These are phyloP conservation scores for Pseudoneurospora amorphoporcata DNA, from an alignment of 495 filamentous ascomycete species.

Conservation along the genomic window DNA sequence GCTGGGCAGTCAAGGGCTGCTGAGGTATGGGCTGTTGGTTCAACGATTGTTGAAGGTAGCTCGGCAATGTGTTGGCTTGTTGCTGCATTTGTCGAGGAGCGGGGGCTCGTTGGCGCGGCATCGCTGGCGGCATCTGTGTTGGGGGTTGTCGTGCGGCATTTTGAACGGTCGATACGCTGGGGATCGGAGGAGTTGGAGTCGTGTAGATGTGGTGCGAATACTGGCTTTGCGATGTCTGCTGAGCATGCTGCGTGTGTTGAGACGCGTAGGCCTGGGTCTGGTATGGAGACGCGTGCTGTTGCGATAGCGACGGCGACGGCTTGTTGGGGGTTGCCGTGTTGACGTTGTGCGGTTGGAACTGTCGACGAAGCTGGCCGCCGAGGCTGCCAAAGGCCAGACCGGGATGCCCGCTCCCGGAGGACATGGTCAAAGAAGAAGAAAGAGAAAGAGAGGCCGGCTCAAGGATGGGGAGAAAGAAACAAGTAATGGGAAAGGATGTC, in stretches of 20 bases:
- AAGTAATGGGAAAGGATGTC: neutral
- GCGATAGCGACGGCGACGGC: constrained; percentile 25
- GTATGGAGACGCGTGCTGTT: constrained; percentile 26
- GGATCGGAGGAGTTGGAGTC: constrained; percentile 25
- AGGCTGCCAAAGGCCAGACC: constrained; percentile 17
- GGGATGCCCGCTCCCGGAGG: constrained; percentile 18
- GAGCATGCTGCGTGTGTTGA: constrained; percentile 6
- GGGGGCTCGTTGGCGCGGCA: constrained; percentile 29
- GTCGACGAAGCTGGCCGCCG: constrained; percentile 12
- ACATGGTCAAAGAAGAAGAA: constrained; percentile 17
- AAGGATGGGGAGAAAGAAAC: constrained; percentile 4
- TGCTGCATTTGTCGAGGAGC: constrained; percentile 25
- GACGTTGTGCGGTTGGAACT: constrained; percentile 27
- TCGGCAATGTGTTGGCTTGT: constrained; percentile 11
- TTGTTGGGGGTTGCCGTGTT: constrained; percentile 25
- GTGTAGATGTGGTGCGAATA: constrained; percentile 24
- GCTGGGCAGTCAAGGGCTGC: constrained; percentile 13
- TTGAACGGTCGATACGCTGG: constrained; percentile 24
- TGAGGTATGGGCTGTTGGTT: constrained; percentile 18
- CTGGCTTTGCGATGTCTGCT: constrained; percentile 7
- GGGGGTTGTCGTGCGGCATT: constrained; percentile 31
- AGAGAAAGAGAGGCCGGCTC: neutral
- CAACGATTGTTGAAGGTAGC: constrained; percentile 26
- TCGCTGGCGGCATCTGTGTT: constrained; percentile 20
- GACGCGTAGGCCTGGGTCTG: constrained; percentile 3